Conservation (phyloP, 768 basidiomycete species). For the Mycena metata region DNA sequence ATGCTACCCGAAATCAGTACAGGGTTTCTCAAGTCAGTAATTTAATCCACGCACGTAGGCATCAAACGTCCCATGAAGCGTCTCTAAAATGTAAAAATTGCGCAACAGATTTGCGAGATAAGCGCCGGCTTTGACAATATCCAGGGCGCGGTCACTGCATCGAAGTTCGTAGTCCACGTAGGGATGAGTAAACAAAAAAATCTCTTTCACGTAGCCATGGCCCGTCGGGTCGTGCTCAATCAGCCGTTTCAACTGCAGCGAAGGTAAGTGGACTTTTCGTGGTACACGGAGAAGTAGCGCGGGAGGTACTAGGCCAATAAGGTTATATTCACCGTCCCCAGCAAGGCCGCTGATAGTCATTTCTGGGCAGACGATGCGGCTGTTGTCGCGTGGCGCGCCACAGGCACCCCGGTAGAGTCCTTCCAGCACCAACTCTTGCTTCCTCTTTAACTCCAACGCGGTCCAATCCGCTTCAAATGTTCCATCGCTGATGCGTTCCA, state of each 20-base stretch:
- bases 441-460: not conserved
- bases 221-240: constrained; percentile 12
- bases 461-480: constrained; percentile 17
- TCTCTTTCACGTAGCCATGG: not conserved
- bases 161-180: not conserved
- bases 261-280: too few relatives aligned
- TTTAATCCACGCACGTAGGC: not conserved
- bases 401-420: constrained; percentile 26
- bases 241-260: not conserved
- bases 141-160: not conserved
- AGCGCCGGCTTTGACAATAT: not conserved
- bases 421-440: constrained; percentile 15
- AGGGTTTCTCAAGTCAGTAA: too few relatives aligned
- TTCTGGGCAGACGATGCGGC: constrained; percentile 14
- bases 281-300: not conserved
- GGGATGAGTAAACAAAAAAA: constrained; percentile 13
- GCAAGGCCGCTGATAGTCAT: constrained; percentile 10
- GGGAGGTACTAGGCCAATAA: constrained; percentile 12
- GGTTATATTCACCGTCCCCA: constrained; percentile 20
- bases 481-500: not conserved
- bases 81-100: constrained; percentile 9
- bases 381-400: constrained; percentile 25
- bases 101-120: not conserved
- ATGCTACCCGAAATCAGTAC: too few relatives aligned
- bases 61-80: not conserved